Conservation (phyloP, 306 rosid species). For the Argentina anserina region DNA sequence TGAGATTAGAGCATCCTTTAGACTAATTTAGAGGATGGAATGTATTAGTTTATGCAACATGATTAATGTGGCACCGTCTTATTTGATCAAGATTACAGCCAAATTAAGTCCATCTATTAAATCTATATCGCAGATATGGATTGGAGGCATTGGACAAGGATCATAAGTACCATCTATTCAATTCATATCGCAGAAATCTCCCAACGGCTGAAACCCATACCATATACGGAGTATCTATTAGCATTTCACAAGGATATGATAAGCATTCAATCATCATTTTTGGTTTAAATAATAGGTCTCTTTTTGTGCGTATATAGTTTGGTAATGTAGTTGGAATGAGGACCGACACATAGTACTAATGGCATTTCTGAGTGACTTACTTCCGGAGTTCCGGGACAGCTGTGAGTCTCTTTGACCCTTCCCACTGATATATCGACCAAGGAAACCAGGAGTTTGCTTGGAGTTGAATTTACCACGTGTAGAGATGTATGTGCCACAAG, state of each 20-base stretch:
- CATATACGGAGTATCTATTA: not conserved
- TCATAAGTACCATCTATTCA: not conserved
- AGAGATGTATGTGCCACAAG: not conserved
- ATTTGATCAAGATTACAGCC: not conserved
- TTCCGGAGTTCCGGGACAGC: not conserved
- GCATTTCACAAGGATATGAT: not conserved
- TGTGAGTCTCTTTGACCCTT: not conserved
- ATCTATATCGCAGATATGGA: not conserved
- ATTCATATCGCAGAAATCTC: not conserved
- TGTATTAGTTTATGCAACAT: not conserved
- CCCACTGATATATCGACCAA: not conserved
- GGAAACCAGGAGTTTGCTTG: not conserved
- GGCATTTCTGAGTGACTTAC: not conserved
- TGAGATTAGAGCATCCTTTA: not conserved
- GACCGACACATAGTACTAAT: not conserved
- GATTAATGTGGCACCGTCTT: not conserved
- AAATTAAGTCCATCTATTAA: not conserved
- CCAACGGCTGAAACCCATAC: not conserved
- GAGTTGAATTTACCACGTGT: not conserved
- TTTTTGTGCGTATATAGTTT: slow-evolving; percentile 11
- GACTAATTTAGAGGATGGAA: not conserved
- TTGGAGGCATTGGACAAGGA: no score
- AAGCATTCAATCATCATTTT: not conserved
- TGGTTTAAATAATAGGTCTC: not conserved
- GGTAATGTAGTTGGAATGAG: not conserved